A percentile compares a stretch with the other conserved stretches of the same genome.
Evolutionary conservation across 257 asterid genomes (phyloP).

Genomic region (Jacaranda copaia): DNA sequence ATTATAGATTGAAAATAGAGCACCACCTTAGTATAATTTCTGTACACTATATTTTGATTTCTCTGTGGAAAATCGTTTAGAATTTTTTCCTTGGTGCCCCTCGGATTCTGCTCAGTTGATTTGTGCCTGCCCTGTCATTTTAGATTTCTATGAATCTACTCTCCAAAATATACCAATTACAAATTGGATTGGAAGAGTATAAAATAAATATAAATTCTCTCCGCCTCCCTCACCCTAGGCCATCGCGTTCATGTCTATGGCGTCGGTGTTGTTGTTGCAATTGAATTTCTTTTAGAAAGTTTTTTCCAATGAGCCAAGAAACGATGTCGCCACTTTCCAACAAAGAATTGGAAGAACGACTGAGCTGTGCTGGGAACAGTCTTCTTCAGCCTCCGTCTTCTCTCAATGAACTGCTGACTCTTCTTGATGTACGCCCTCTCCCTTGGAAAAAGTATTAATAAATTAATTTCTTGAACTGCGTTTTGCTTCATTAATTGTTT

Average conservation of each 20-base stretch:
- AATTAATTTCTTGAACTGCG: no score
- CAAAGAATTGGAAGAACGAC: slow-evolving; percentile 62
- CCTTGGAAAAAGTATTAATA: no score
- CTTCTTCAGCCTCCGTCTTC: slow-evolving; percentile 72
- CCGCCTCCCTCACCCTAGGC: slow-evolving; percentile 35
- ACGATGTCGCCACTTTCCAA: slow-evolving; percentile 43
- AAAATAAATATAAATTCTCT: background rate
- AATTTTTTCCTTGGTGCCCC: slow-evolving; percentile 7
- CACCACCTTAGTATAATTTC: slow-evolving; percentile 1
- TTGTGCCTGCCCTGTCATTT: slow-evolving; percentile 26
- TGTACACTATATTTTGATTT: background rate
- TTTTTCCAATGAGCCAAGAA: background rate
- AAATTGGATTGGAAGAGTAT: background rate
- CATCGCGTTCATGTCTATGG: slow-evolving; percentile 15
- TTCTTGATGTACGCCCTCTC: slow-evolving; percentile 78
- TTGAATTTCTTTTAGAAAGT: background rate
- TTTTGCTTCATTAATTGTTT: no score
- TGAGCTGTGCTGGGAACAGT: slow-evolving; percentile 67
- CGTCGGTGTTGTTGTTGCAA: slow-evolving; percentile 16
- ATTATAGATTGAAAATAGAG: slow-evolving; percentile 22
- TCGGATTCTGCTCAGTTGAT: background rate
- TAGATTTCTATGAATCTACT: slow-evolving; percentile 33
- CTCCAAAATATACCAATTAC: background rate
- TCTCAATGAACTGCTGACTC: slow-evolving; percentile 64
- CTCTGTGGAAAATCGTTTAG: slow-evolving; percentile 1